phyloP scores from a whole-genome alignment of 2,329 filamentous ascomycete species.

The Claviceps sp. region DNA sequence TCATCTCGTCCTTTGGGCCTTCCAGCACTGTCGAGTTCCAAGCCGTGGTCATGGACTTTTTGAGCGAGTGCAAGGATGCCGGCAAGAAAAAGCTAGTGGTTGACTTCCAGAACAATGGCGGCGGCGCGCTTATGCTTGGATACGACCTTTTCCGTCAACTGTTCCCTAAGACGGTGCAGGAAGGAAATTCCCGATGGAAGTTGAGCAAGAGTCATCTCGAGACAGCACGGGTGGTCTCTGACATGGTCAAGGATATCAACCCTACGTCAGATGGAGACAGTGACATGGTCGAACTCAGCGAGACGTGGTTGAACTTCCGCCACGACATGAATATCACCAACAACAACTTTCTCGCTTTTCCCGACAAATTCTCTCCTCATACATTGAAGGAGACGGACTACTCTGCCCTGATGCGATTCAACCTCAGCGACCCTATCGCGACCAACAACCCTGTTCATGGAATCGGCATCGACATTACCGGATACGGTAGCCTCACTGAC shows the following conservation, averaged over 20 bases:
- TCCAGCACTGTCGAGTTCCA: conserved; percentile 21
- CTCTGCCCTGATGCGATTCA: conserved; percentile 38
- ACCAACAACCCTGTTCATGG: conserved; percentile 17
- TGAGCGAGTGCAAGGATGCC: conserved; percentile 23
- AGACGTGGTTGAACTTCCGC: conserved; percentile 36
- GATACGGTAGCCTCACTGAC: conserved; percentile 24
- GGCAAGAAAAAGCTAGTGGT: conserved; percentile 48
- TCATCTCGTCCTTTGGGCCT: conserved; percentile 14
- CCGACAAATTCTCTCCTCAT: conserved; percentile 28
- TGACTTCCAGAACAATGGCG: conserved; percentile 30
- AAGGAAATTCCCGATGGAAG: conserved; percentile 27
- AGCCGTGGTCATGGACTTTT: conserved; percentile 19
- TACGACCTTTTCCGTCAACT: conserved; percentile 49
- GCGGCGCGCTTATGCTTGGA: conserved; percentile 44
- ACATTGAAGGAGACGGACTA: conserved; percentile 37
- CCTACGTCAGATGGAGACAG: conserved; percentile 29
- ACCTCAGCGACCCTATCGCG: conserved; percentile 29
- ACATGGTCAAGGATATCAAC: conserved; percentile 29
- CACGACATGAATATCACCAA: conserved; percentile 34
- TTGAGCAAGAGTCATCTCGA: conserved; percentile 27
- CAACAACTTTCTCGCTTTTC: conserved; percentile 36
- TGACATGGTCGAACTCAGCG: conserved; percentile 27
- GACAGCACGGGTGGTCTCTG: conserved; percentile 29
- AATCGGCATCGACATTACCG: conserved; percentile 23
- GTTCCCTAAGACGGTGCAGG: conserved; percentile 23